Conservation (phyloP, 2,329 filamentous ascomycete species). For the Juglanconis oblonga region DNA sequence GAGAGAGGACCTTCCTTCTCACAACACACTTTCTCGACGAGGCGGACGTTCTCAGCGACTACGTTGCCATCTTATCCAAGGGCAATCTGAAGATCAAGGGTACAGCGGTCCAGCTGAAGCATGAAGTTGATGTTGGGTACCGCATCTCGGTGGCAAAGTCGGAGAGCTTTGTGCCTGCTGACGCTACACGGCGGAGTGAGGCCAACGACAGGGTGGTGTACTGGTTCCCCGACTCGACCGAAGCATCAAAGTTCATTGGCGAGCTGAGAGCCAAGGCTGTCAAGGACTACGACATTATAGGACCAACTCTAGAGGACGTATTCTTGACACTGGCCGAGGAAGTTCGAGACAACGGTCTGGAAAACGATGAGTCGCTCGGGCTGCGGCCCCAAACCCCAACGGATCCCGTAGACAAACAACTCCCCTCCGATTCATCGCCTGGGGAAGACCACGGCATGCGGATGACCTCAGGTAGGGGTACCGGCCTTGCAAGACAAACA, state of each 20-base stretch:
- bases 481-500: constrained; percentile 50
- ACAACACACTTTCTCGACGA: constrained; percentile 95
- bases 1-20: constrained; percentile 75
- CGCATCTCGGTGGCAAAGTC: constrained; percentile 63
- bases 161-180: background rate
- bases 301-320: constrained; percentile 89
- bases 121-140: constrained; percentile 79
- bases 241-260: constrained; percentile 70
- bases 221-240: constrained; percentile 63
- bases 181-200: constrained; percentile 1
- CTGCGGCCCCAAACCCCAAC: constrained; percentile 16
- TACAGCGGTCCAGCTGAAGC: constrained; percentile 82
- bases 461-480: constrained; percentile 15
- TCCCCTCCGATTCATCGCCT: constrained; percentile 10
- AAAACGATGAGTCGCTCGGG: constrained; percentile 11
- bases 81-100: constrained; percentile 79
- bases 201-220: constrained; percentile 59
- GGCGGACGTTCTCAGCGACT: constrained; percentile 83
- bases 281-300: constrained; percentile 78
- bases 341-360: constrained; percentile 48
- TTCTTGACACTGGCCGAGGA: constrained; percentile 86
- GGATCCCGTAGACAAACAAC: constrained; percentile 1
- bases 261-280: constrained; percentile 65
- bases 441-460: constrained; percentile 2
- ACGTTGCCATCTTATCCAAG: constrained; percentile 84